Evolutionary conservation across 73 alveolate species (phyloP), one percentile per base, ranked within the genome.

Genomic region (Paramecium sonneborni): DNA sequence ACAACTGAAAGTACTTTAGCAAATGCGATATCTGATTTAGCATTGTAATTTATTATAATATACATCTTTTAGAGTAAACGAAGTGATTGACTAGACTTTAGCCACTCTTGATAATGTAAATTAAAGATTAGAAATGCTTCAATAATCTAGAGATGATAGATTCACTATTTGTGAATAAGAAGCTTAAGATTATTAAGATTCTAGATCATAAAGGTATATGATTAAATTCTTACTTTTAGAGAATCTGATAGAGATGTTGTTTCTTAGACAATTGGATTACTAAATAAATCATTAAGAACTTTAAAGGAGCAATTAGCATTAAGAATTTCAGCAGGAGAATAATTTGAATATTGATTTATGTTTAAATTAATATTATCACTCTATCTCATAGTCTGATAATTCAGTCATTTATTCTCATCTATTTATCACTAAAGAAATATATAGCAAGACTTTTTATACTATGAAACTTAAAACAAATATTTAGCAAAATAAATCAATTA

Each of bases 101-200:
- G 90, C 90, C 6, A 79, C 56, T 3, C 90, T 79, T 0, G 90
- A 79, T 10, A 79, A 79, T 79, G 72, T 44, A 7, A 79, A 79
- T 44, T 79, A 79, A 46, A 38, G 90, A 46, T 24, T 79, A 2
- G 76, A 79, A 43, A 79, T 43, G 44, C 48, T 79, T 0, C 15
- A 79, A 44, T 21, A 20, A 20, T 24, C 44, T n/a, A 43, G 74
- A 43, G 28, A 79, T 79, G 90, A 79, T 21, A 6, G 90, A 79
- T 79, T 43, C 55, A 79, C 74, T 39, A 39, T 18, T 24, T 79
- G 90, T 21, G 90, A 79, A 23, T 23, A 41, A 9, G 90, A 79
- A 28, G 90, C 90, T 43, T 20, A 39, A 24, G 90, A 79, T 37
- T 74, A 74, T 38, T 18, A 74, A n/a, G 58, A 74, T 34, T 32